Evolutionary conservation across 371 early-diverging fungal species (phyloP), one percentile per base, ranked within the genome.

Genomic region (Mucor ambiguus): DNA sequence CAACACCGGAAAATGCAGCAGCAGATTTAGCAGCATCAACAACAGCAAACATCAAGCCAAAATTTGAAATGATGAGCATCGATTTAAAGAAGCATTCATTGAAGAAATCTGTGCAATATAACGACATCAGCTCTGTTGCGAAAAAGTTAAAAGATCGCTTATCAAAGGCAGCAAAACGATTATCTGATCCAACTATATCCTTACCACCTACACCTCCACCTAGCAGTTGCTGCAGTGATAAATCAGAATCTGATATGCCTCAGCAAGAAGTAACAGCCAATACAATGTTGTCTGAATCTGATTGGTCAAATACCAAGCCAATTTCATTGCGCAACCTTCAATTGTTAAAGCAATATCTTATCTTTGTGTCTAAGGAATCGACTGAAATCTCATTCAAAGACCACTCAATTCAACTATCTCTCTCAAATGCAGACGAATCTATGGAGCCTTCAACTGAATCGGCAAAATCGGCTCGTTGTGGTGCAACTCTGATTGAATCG

Each of bases 341-440:
- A 32, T 58, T 81, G 16, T 46, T 81, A 3, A 74, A 75, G 56
- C 75, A 76, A 37, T 81, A 81, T 48, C 68, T 81, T 11, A 46
- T 64, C n/a, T 75, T 78, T 63, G 71, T 81, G 7, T 69, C 77
- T 16, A 63, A 70, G 46, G 80, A 79, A 55, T 65, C 63, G 26
- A 57, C 55, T 12, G 56, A 59, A 32, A 69, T 68, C 33, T 29
- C 35, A 16, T 35, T 59, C n/a, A 63, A 60, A 48, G 54, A 62
- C 29, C 30, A 48, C 12, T 29, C 41, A 0, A 61, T 66, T 55
- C 32, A 60, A 43, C 18, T 65, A 1, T 18, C 48, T 10, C 24
- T 59, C 0, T 33, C 60, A 0, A 59, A n/a, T 38, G 30, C 28
- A 7, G 12, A 38, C 37, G 55, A 64, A 6, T 16, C 57, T 24